Percentiles rank a stretch among this genome's conserved stretches.
Evolutionary conservation across 768 basidiomycete species (phyloP).

Genomic region (Dictyophora rubrovolvata): DNA sequence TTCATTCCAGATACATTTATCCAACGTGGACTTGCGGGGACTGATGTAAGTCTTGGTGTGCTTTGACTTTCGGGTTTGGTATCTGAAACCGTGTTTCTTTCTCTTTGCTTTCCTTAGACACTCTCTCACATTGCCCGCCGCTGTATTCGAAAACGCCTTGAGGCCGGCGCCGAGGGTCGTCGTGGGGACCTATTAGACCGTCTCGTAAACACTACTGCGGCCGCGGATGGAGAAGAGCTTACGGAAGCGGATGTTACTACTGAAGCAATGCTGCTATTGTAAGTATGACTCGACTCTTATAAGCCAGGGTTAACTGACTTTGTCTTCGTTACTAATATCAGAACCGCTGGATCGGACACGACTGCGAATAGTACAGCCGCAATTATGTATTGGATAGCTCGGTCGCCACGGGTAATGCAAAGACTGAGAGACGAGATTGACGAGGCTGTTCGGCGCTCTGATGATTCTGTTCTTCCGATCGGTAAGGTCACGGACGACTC

Average conservation of each 20-base stretch:
- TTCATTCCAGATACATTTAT: constrained; percentile 5
- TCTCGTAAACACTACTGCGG: neutral
- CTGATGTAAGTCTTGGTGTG: neutral
- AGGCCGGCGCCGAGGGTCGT: neutral
- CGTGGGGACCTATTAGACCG: constrained; percentile 1
- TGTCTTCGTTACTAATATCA: constrained; percentile 1
- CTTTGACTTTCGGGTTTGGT: neutral
- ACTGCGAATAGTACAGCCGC: constrained; percentile 24
- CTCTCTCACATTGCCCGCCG: constrained; percentile 1
- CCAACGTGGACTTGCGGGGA: constrained; percentile 1
- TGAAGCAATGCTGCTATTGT: constrained; percentile 7
- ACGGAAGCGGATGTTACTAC: constrained; percentile 2
- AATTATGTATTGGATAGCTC: constrained; percentile 11
- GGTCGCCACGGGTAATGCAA: constrained; percentile 5
- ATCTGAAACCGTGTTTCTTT: too few species aligned
- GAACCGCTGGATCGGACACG: constrained; percentile 27
- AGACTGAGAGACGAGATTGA: constrained; percentile 10
- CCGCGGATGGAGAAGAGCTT: neutral
- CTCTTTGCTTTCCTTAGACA: neutral
- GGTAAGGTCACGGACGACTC: too few species aligned
- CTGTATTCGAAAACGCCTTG: neutral
- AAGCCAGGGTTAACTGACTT: too few species aligned
- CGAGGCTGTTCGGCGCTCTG: neutral
- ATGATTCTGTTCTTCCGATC: neutral
- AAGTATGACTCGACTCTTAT: neutral